Base-by-base conservation (phyloP, 1,284 basidiomycete species). In the Trichosporon sp. region DNA sequence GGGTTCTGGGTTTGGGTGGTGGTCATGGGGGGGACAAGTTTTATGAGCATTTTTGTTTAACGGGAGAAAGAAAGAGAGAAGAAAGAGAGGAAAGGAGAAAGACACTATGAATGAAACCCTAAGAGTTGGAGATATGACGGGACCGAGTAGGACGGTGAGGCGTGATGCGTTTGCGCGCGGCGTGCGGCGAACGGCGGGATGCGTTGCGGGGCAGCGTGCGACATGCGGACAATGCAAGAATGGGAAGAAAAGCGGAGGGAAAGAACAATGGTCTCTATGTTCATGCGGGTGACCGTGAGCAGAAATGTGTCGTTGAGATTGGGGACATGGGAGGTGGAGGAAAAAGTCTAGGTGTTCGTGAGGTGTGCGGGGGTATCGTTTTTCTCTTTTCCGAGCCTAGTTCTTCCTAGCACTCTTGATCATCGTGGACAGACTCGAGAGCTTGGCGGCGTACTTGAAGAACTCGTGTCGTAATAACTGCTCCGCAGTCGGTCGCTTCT, bases 361-460 rank as follows among this genome's bases (percentile, higher is more conserved):
- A 16, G 48, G 16, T 5, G 48, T 63, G 26, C 26, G 26, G 26
- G 26, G 26, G 26, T 26, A 26, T 26, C 26, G 26, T 26, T 26
- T 26, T 26, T 26, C 26, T 26, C 26, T 26, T 26, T 26, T 26
- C 26, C 26, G 43, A 16, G 4, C 56, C 21, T 66, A 56, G 67
- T 54, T 67, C 73, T 96, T 93, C 75, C 93, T 87, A 6, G 94
- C 95, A 4, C 94, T 94, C 83, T 95, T 96, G 88, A 98, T 98
- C 73, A 98, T 87, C 7, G 94, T 94, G 8, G 92, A 88, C 71
- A 98, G 86, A 40, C 94, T 95, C 69, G 91, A 88, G 68, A 98
- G 86, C 19, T 93, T 93, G 83, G 96, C 94, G 31, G 91, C 90
- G 65, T 91, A 85, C 81, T 90, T 91, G 87, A 97, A 95, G 87